Evolutionary conservation across 2,329 filamentous ascomycete genomes (phyloP), one percentile per base, ranked within the genome.

Genomic region (Paecilomyces sp.): DNA sequence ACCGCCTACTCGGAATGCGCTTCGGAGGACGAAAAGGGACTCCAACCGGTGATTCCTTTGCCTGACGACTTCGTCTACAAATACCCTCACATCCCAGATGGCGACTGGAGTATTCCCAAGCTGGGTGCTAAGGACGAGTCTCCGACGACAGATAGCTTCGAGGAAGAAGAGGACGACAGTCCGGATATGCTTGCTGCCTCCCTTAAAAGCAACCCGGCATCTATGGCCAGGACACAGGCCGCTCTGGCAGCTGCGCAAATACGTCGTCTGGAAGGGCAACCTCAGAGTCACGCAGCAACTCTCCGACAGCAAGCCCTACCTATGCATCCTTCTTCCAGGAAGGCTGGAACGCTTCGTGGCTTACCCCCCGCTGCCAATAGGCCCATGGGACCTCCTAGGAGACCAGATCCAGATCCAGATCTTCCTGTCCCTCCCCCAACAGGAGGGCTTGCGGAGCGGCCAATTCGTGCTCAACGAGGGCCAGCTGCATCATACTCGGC

Each of bases 1-100:
- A 78, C 79, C 15, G 74, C 78, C 0, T 77, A 75, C 62, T 74
- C 78, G 18, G 78, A 81, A 65, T 79, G 79, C 57, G 68, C 76
- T 34, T 68, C 69, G 0, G 79, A 81, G 64, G 78, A 81, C 62
- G 71, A 76, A 13, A 73, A 72, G 58, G 77, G 77, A 3, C 70
- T 78, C 54, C 75, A 77, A 53, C 79, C 79, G 1, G 62, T 76
- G 1, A 75, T 81, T 54, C 79, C 79, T 4, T 63, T 81, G 24
- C 76, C 79, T 0, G 64, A 69, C 22, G 77, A 79, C 58, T 72
- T 75, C 50, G 75, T 81, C 8, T 81, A 81, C 66, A 73, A 68
- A 62, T 77, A 76, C 62, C 76, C 77, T 52, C 71, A 72, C 58
- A 70, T 73, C 50, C 60, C 68, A 1, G 71, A 77, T 4, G 73